Conservation (phyloP, 2,329 filamentous ascomycete species). For the Colletotrichum neosansevieriae region DNA sequence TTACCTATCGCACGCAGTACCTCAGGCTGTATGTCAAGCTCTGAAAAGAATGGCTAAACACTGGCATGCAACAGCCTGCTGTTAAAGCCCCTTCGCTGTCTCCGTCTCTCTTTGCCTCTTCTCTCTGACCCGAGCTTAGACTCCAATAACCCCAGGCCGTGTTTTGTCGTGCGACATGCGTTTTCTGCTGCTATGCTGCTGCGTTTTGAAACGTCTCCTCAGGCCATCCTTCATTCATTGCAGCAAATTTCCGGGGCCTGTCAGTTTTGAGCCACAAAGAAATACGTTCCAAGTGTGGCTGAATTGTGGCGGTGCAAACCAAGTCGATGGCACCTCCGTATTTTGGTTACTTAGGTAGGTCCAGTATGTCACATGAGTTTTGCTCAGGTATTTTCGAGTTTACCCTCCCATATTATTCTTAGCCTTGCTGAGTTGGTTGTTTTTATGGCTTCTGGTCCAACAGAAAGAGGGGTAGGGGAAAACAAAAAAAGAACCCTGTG, state of each 20-base stretch:
- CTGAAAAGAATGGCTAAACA: not conserved
- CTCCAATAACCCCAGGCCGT: slow-evolving; percentile 19
- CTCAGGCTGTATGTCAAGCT: too few species aligned
- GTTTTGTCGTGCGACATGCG: slow-evolving; percentile 28
- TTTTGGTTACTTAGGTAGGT: too few species aligned
- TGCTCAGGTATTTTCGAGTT: too few species aligned
- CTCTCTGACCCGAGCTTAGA: slow-evolving; percentile 11
- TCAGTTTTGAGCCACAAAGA: slow-evolving; percentile 7
- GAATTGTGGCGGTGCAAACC: slow-evolving; percentile 12
- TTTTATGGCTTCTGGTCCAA: too few species aligned
- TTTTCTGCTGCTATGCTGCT: slow-evolving; percentile 13
- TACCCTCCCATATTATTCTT: too few species aligned
- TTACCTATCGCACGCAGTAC: too few species aligned
- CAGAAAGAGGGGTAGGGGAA: too few species aligned
- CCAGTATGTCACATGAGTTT: too few species aligned
- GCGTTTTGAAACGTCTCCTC: slow-evolving; percentile 41
- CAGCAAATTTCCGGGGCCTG: slow-evolving; percentile 5
- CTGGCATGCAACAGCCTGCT: slow-evolving; percentile 39
- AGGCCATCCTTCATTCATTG: slow-evolving; percentile 32
- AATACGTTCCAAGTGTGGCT: slow-evolving; percentile 7
- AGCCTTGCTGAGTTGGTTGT: too few species aligned
- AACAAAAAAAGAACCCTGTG: too few species aligned
- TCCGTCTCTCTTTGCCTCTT: not conserved
- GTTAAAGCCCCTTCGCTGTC: slow-evolving; percentile 9
- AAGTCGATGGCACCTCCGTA: not conserved